These are phyloP conservation scores for Euphorbia schlechtendalii DNA, from an alignment of 441 rosid genomes.

Conservation along the genomic window DNA sequence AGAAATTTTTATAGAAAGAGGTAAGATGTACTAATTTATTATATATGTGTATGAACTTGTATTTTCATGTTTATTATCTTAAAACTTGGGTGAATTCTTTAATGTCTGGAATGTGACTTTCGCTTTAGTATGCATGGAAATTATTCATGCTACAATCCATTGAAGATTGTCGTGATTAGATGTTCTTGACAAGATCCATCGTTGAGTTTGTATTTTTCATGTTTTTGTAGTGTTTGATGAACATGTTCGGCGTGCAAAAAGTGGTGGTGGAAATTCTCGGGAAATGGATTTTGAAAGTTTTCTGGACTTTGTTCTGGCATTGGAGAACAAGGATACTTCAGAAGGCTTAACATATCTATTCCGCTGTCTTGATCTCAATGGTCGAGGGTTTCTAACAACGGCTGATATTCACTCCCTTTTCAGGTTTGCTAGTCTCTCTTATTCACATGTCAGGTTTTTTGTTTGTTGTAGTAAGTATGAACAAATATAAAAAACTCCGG, in stretches of 20 bases:
- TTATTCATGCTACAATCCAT: not conserved
- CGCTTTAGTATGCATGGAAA: not conserved
- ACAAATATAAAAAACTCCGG: too few species aligned
- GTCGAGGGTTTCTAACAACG: slow-evolving; percentile 81
- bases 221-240: slow-evolving; percentile 71
- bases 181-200: too few species aligned
- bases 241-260: slow-evolving; percentile 82
- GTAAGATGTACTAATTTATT: slow-evolving; percentile 28
- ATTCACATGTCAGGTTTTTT: too few species aligned
- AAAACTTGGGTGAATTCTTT: not conserved
- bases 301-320: slow-evolving; percentile 88
- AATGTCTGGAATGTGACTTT: not conserved
- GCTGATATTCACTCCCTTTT: slow-evolving; percentile 98
- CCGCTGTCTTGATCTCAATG: slow-evolving; percentile 87
- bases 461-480: too few species aligned
- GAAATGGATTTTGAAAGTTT: slow-evolving; percentile 97
- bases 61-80: not conserved
- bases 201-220: too few species aligned
- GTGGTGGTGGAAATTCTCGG: slow-evolving; percentile 56
- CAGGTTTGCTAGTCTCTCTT: too few species aligned
- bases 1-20: slow-evolving; percentile 91
- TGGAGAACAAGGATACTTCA: slow-evolving; percentile 93
- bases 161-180: not conserved
- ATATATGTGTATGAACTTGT: not conserved
- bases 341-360: slow-evolving; percentile 93